Evolutionary conservation across 441 rosid genomes (phyloP), one percentile per base, ranked within the genome.

Genomic region (Bruguiera hainesii): DNA sequence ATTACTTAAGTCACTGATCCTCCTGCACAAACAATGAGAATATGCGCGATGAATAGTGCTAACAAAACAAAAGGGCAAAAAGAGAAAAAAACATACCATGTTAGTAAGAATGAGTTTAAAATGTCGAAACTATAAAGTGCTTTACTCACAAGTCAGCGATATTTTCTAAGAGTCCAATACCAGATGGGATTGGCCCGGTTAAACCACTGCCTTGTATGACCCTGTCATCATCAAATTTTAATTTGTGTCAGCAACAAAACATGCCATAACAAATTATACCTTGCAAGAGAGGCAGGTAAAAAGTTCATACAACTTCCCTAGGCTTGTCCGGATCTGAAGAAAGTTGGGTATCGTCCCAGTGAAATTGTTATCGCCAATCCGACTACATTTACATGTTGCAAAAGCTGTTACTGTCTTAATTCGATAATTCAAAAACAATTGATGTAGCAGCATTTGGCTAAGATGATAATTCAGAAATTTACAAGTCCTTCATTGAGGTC

Each of bases 121-220:
- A 56, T 42, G 26, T 23, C 7, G 31, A 65, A 42, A 3, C 16
- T 3, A 39, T 30, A 19, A n/a, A 65, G 48, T 30, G 56, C 20
- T 29, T 42, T 18, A 68, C 90, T 71, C 56, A 87, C 93, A 89
- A 33, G 56, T 86, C 82, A 1, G 23, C 70, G 65, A 87, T 60
- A 0, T 71, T 72, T n/a, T 0, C 9, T 26, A 89, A 66, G 69
- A 13, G 25, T 70, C 68, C 10, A 66, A 87, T 78, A 66, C 71
- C 65, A 13, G 63, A 37, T 31, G 91, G 90, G 75, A 89, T 77
- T 13, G 90, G 93, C 53, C 96, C 96, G 28, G 66, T 68, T 23
- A 23, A 23, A 23, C 23, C 23, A 23, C 23, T 23, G 23, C 23
- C 23, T 23, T 23, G 23, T 23, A 23, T 23, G 23, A 0, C 23